Evolutionary conservation across 2,329 filamentous ascomycete genomes (phyloP), one percentile per base, ranked within the genome.

Genomic region (Paraconiothyrium sp.): DNA sequence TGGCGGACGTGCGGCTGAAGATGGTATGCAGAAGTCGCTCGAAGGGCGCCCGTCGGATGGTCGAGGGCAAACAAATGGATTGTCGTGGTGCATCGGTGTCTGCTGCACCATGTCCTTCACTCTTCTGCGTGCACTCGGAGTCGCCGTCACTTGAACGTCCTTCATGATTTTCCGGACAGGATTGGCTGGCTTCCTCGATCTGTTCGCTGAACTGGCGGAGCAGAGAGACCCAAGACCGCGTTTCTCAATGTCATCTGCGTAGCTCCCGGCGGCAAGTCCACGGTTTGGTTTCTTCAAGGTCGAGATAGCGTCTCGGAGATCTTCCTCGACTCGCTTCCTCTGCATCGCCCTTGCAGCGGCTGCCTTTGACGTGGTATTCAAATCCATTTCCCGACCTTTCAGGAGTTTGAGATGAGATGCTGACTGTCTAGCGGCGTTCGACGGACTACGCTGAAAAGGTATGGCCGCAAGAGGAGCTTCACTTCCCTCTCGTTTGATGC

Each of bases 261-360:
- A 83, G 41, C 88, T 85, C 69, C 88, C 89, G 35, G 88, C 88
- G 13, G 89, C 90, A 44, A 91, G 83, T 24, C 87, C 85, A 49
- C 92, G 86, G 70, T 94, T 93, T 0, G 92, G 92, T 76, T 89
- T 92, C 74, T 91, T 89, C 46, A 94, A 76, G 10, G 89, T 86
- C 6, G 86, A 86, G 54, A 95, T 94, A 9, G 92, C 92, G 61
- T 92, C 87, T 67, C 88, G 87, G 37, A 94, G 78, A 71, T 93
- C 89, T 32, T 89, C 87, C 51, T 92, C 88, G 1, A 92, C 84
- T 24, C 86, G 79, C 2, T 88, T 89, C 72, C 90, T 90, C 75
- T 88, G 91, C 69, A 82, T 87, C 35, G 86, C 83, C 76, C 87
- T 92, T 1, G 80, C 75, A 59, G 89, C 86, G 2, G 84, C 84